Conservation (phyloP, 805 yeast species). For the Metschnikowia kunwiensis region DNA sequence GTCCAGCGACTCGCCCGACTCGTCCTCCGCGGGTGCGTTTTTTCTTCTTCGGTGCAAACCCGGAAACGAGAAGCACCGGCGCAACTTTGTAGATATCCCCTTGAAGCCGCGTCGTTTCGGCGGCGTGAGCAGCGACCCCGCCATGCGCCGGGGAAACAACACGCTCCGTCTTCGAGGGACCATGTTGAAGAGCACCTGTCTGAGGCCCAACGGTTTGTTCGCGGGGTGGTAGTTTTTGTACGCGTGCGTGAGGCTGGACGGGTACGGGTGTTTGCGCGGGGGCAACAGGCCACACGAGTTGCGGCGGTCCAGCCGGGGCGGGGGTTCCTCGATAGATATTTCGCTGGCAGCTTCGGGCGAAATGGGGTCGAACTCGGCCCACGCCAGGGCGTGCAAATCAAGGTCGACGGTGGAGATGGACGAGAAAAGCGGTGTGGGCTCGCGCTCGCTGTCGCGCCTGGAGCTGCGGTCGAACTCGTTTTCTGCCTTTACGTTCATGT, state of each 20-base stretch:
- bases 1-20: background rate
- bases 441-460: slow-evolving; percentile 2
- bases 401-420: slow-evolving; percentile 7
- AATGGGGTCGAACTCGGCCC: slow-evolving; percentile 1
- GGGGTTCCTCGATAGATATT: background rate
- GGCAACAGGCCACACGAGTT: slow-evolving; percentile 4
- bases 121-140: no score
- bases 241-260: slow-evolving; percentile 1
- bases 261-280: slow-evolving; percentile 9
- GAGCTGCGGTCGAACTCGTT: slow-evolving; percentile 2
- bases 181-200: background rate
- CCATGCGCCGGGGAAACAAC: background rate
- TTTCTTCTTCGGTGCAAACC: background rate
- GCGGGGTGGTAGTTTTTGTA: slow-evolving; percentile 2
- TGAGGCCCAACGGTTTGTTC: slow-evolving; percentile 2
- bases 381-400: slow-evolving; percentile 1
- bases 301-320: slow-evolving; percentile 3
- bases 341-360: background rate
- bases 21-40: background rate
- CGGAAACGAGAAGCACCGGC: slow-evolving; percentile 4
- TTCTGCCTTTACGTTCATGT: background rate
- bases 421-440: slow-evolving; percentile 7
- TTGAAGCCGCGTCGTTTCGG: slow-evolving; percentile 5
- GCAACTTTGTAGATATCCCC: slow-evolving; percentile 5
- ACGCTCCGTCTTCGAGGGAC: background rate